phyloP scores from a whole-genome alignment of 352 stramenopile species.

The Peronospora farinosa region DNA sequence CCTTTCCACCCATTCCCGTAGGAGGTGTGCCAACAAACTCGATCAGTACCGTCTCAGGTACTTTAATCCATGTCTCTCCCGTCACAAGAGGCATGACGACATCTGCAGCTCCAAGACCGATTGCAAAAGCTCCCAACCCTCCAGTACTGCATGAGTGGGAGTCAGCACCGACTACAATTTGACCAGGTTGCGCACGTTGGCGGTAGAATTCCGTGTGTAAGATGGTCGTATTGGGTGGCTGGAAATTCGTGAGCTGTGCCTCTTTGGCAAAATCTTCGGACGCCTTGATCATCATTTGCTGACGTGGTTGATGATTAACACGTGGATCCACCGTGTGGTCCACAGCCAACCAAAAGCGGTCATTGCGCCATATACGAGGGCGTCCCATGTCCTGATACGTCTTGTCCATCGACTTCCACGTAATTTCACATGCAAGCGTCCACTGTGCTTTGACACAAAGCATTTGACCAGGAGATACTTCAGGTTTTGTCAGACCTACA shows the following conservation, averaged over 20 bases:
- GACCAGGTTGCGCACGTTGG: constrained; percentile 70
- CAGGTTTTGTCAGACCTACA: constrained; percentile 33
- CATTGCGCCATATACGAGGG: constrained; percentile 48
- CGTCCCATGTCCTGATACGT: constrained; percentile 73
- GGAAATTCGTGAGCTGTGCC: constrained; percentile 55
- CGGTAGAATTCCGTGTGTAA: constrained; percentile 82
- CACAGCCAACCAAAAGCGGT: constrained; percentile 80
- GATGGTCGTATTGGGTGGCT: constrained; percentile 79
- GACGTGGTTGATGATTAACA: constrained; percentile 72
- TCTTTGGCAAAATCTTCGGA: constrained; percentile 64
- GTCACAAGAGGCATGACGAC: constrained; percentile 82
- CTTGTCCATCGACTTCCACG: constrained; percentile 79
- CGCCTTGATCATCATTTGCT: constrained; percentile 74
- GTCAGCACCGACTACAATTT: constrained; percentile 82
- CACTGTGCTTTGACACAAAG: constrained; percentile 74
- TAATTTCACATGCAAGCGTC: constrained; percentile 75
- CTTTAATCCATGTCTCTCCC: constrained; percentile 81
- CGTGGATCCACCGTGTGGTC: constrained; percentile 79
- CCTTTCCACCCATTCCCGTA: constrained; percentile 75
- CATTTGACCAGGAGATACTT: constrained; percentile 60
- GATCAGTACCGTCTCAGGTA: constrained; percentile 70
- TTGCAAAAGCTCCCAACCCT: constrained; percentile 67
- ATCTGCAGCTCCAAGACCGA: constrained; percentile 62
- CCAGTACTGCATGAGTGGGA: constrained; percentile 70
- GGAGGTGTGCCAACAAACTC: constrained; percentile 62